phyloP scores from a whole-genome alignment of 495 filamentous ascomycete genomes.

The Rusavskia elegans region DNA sequence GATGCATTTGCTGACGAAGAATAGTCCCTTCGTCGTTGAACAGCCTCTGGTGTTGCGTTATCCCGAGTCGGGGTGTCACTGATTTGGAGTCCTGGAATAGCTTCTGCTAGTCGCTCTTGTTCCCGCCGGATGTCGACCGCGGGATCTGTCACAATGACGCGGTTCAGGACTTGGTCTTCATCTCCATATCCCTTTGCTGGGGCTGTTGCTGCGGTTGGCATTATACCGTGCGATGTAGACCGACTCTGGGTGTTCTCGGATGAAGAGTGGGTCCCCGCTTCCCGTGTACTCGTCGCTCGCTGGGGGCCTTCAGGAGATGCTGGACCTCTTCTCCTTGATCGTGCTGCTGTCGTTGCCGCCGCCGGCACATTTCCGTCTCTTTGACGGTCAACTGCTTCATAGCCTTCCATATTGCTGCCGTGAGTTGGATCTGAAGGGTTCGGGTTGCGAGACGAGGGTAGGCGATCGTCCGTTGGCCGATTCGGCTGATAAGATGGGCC shows the following conservation, averaged over 20 bases:
- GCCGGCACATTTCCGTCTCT: conserved; percentile 20
- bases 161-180: conserved; percentile 58
- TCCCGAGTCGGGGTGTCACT: conserved; percentile 39
- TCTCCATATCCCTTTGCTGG: conserved; percentile 20
- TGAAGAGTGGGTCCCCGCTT: conserved; percentile 25
- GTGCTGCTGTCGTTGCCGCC: conserved; percentile 27
- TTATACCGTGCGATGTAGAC: conserved; percentile 28
- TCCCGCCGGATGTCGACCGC: conserved; percentile 65
- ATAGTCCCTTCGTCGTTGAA: conserved; percentile 68
- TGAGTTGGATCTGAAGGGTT: neutral
- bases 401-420: neutral
- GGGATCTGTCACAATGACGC: conserved; percentile 64
- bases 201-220: conserved; percentile 18
- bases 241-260: conserved; percentile 23
- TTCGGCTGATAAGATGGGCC: conserved; percentile 3
- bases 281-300: conserved; percentile 29
- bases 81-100: conserved; percentile 41
- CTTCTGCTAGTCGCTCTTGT: conserved; percentile 49
- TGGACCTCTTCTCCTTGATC: conserved; percentile 32
- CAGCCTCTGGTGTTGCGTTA: conserved; percentile 43
- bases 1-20: conserved; percentile 24
- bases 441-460: conserved; percentile 5
- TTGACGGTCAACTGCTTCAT: conserved; percentile 4
- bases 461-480: conserved; percentile 11
- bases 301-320: conserved; percentile 27